Conservation (phyloP, 345 rosid species). For the Gynandropsis gynandra region DNA sequence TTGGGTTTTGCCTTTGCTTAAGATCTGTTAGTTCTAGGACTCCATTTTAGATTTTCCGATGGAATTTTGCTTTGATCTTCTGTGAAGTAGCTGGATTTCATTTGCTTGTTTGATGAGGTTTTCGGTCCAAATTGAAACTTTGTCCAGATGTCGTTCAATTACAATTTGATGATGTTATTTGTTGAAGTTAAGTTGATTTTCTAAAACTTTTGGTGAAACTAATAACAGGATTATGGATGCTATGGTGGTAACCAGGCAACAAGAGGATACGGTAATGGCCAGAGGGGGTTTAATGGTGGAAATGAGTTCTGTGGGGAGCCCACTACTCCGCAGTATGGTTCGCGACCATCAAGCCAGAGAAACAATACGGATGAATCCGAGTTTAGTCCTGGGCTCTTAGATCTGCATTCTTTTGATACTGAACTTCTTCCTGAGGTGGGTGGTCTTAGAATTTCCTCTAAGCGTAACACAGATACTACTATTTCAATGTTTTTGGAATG, state of each 20-base stretch:
- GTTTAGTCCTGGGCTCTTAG: constrained; percentile 93
- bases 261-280: constrained; percentile 51
- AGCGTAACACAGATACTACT: too few relatives aligned
- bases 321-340: constrained; percentile 62
- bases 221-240: constrained; percentile 66
- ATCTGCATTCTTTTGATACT: constrained; percentile 93
- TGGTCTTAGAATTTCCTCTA: background rate
- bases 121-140: background rate
- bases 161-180: too few relatives aligned
- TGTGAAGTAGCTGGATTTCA: background rate
- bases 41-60: too few relatives aligned
- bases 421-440: constrained; percentile 94
- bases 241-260: constrained; percentile 45
- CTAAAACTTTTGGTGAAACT: constrained; percentile 4
- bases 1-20: too few relatives aligned
- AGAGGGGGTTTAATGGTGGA: constrained; percentile 59
- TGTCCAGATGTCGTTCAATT: too few relatives aligned
- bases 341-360: constrained; percentile 48
- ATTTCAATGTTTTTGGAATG: too few relatives aligned
- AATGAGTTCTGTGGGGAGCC: constrained; percentile 68
- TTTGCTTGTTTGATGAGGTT: constrained; percentile 6
- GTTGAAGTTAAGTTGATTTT: background rate
- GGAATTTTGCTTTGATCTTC: constrained; percentile 6
- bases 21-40: constrained; percentile 7
- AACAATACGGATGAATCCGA: constrained; percentile 76